Evolutionary conservation across 2,329 filamentous ascomycete species (phyloP).

Genomic region (Metarhizium sp.): DNA sequence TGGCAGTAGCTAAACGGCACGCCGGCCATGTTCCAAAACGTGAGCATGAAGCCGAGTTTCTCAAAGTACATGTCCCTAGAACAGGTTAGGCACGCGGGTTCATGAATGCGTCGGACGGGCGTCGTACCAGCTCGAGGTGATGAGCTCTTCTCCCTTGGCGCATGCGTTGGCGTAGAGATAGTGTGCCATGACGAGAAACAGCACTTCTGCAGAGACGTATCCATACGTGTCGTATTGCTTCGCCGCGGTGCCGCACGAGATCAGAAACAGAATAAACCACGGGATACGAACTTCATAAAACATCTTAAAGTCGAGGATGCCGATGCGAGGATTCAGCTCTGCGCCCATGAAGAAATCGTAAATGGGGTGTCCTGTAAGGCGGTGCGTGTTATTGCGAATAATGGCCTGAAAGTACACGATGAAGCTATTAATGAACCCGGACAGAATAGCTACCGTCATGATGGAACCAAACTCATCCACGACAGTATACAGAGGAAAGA

Average conservation of each 20-base stretch:
- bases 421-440: constrained; percentile 72
- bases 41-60: constrained; percentile 94
- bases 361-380: constrained; percentile 75
- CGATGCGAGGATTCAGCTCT: constrained; percentile 75
- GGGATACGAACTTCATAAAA: constrained; percentile 90
- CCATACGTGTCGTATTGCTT: constrained; percentile 76
- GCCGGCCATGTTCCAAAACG: constrained; percentile 91
- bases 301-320: constrained; percentile 85
- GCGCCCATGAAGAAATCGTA: constrained; percentile 92
- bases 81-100: not conserved
- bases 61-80: constrained; percentile 81
- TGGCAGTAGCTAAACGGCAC: constrained; percentile 87
- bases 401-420: constrained; percentile 79
- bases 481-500: constrained; percentile 83
- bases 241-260: constrained; percentile 63
- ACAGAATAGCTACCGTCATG: constrained; percentile 84
- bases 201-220: constrained; percentile 71
- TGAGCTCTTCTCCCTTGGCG: constrained; percentile 82
- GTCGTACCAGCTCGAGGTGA: constrained; percentile 62
- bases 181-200: constrained; percentile 76
- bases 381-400: constrained; percentile 69
- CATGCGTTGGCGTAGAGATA: constrained; percentile 87
- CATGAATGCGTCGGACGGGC: not conserved
- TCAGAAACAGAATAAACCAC: constrained; percentile 80
- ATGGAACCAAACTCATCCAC: constrained; percentile 91